Evolutionary conservation across 2,329 filamentous ascomycete species (phyloP).

Genomic region (Aspergillus alliaceus): DNA sequence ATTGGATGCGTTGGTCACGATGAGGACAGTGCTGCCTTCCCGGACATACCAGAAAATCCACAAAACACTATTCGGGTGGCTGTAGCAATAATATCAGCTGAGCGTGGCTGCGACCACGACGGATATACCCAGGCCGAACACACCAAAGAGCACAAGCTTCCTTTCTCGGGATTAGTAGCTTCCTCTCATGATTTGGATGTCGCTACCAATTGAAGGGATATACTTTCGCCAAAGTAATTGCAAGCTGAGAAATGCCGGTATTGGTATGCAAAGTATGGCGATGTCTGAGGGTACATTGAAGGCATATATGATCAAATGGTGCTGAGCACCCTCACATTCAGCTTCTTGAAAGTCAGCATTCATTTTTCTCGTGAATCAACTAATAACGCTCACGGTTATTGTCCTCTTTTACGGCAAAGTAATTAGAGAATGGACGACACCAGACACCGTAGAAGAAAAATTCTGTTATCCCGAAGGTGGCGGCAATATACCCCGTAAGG

Average conservation of each 20-base stretch:
- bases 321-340: not conserved
- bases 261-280: not conserved
- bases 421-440: not conserved
- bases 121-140: not conserved
- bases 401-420: not conserved
- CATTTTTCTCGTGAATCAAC: not conserved
- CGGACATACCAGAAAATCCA: not conserved
- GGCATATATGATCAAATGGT: not conserved
- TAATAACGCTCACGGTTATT: not conserved
- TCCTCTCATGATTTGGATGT: not conserved
- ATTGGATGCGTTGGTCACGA: not conserved
- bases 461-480: not conserved
- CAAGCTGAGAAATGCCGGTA: not conserved
- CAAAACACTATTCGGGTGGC: not conserved
- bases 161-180: not conserved
- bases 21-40: not conserved
- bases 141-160: not conserved
- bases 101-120: not conserved
- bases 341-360: not conserved
- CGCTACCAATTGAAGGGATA: rapidly evolving
- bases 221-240: not conserved
- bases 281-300: not conserved
- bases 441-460: not conserved
- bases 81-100: not conserved
- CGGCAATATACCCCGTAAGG: not conserved